Evolutionary conservation across 495 filamentous ascomycete genomes (phyloP), one percentile per base, ranked within the genome.

Genomic region (Aspergillus hancockii): DNA sequence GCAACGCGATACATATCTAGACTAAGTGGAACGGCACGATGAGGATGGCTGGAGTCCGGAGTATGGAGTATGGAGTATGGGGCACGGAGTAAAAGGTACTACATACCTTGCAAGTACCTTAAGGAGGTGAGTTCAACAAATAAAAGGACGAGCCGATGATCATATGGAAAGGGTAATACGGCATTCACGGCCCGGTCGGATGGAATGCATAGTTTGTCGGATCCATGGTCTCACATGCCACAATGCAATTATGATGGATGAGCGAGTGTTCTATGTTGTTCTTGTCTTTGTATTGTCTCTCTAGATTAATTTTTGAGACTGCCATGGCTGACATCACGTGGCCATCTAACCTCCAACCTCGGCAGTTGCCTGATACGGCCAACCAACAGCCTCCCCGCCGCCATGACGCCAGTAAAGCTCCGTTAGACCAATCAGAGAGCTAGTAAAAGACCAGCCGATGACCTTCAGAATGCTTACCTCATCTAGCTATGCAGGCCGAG

Each of bases 341-440:
- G 36, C 10, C 23, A 3, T 12, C 31, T 18, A 14, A 18, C 63
- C 19, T 7, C 2, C 19, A 8, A 62, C 74, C 74, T 77, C 74
- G 74, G 74, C 63, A 71, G 45, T 56, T 71, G 52, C 66, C 60
- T 4, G 25, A 57, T 55, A 18, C 2, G 51, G 57, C 5, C 38
- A 38, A 38, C 22, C 30, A 21, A 18, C 49, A 54, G n/a, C n/a
- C n/a, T n/a, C n/a, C 40, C 50, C 53, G 58, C 40, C 8, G 31
- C 49, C 45, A 71, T 73, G 70, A 76, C 70, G 68, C 71, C n/a
- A 66, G 53, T 22, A 36, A 23, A 25, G 52, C 36, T 58, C 64
- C 60, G 66, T 3, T 50, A 2, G 22, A 28, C 64, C 64, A 66
- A 66, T 66, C 28, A 61, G 34, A 31, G 28, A 6, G n/a, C 4